phyloP scores from a whole-genome alignment of 108 stramenopile genomes.

The Skeletonema grethae region DNA sequence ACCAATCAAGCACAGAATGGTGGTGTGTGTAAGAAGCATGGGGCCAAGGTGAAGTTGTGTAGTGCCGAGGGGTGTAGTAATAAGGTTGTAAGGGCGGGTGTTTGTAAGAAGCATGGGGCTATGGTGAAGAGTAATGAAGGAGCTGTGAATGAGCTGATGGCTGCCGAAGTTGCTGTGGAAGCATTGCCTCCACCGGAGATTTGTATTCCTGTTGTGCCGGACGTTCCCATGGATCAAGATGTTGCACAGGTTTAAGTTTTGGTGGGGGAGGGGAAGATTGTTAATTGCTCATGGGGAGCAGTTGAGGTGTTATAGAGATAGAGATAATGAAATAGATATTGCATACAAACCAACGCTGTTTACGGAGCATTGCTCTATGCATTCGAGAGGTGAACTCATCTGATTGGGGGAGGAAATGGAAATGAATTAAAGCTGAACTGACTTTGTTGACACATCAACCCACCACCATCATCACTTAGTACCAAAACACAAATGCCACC shows the following conservation, averaged over 20 bases:
- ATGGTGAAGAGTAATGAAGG: neutral
- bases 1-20: constrained; percentile 25
- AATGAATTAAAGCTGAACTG: neutral
- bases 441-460: neutral
- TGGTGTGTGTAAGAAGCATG: constrained; percentile 23
- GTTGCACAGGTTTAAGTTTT: neutral
- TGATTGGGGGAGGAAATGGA: neutral
- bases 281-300: neutral
- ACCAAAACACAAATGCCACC: neutral
- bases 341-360: neutral
- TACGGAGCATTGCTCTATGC: neutral
- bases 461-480: neutral
- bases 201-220: neutral
- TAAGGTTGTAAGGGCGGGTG: constrained; percentile 13
- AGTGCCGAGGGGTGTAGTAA: constrained; percentile 16
- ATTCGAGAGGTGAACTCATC: neutral
- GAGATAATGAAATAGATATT: neutral
- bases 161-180: neutral
- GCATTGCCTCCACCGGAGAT: neutral
- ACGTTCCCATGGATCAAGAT: neutral
- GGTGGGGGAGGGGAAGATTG: neutral
- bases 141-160: neutral
- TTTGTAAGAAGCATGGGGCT: constrained; percentile 6
- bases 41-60: constrained; percentile 14
- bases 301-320: neutral